Evolutionary conservation across 1,284 basidiomycete genomes (phyloP).

Genomic region (Schizophyllum amplum): DNA sequence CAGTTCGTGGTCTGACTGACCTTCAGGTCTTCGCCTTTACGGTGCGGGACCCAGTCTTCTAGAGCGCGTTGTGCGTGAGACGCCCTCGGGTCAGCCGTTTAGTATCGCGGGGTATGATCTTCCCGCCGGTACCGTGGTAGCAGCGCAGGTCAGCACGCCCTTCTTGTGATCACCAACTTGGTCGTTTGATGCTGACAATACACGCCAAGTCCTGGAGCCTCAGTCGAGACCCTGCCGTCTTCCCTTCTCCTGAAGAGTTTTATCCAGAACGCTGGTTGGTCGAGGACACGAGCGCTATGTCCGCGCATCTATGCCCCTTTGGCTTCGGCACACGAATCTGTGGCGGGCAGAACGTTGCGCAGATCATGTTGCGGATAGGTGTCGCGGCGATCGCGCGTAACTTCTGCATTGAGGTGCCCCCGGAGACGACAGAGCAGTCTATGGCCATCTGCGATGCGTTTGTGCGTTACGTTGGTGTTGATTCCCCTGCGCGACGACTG

Average conservation of each 20-base stretch:
- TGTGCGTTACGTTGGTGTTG: conserved; percentile 5
- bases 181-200: not conserved
- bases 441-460: conserved; percentile 15
- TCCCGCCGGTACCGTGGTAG: conserved; percentile 7
- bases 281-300: not conserved
- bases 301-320: not conserved
- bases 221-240: conserved; percentile 2
- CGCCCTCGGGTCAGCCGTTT: not conserved
- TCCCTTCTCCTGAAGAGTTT: conserved; percentile 5
- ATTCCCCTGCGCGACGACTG: not conserved
- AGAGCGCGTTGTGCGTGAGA: conserved; percentile 7
- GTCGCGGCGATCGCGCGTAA: conserved; percentile 11
- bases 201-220: conserved; percentile 3
- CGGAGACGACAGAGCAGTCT: conserved; percentile 12
- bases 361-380: conserved; percentile 1
- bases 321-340: conserved; percentile 1
- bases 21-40: conserved; percentile 5
- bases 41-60: conserved; percentile 4
- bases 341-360: not conserved
- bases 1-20: not conserved
- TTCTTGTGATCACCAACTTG: not conserved
- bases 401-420: conserved; percentile 10
- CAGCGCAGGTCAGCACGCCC: not conserved
- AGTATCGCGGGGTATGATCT: conserved; percentile 2
- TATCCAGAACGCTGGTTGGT: conserved; percentile 6